Conservation (phyloP, 805 yeast genomes). For the Cephaloascus fragrans region DNA sequence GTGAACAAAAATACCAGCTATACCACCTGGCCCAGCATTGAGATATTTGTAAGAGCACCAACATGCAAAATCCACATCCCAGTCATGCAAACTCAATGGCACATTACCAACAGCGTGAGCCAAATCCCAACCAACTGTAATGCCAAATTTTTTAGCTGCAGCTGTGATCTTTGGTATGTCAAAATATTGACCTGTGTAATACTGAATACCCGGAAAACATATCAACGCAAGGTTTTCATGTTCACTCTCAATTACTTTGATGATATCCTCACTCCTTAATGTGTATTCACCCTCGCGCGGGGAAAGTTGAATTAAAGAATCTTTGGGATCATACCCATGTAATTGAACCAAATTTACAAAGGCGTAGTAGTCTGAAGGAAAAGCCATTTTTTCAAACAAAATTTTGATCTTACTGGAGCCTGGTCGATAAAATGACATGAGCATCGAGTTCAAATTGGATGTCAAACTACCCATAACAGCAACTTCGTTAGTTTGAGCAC, state of each 20-base stretch:
- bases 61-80: slow-evolving; percentile 89
- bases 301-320: slow-evolving; percentile 51
- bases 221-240: slow-evolving; percentile 61
- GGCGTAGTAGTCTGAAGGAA: slow-evolving; percentile 90
- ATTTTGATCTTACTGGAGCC: slow-evolving; percentile 50
- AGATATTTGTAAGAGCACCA: slow-evolving; percentile 93
- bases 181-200: slow-evolving; percentile 84
- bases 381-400: slow-evolving; percentile 77
- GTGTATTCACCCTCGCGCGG: slow-evolving; percentile 51
- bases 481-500: slow-evolving; percentile 68
- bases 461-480: slow-evolving; percentile 87
- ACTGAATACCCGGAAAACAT: slow-evolving; percentile 82
- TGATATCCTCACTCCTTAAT: slow-evolving; percentile 54
- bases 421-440: slow-evolving; percentile 71
- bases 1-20: slow-evolving; percentile 79
- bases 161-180: slow-evolving; percentile 65
- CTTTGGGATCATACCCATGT: slow-evolving; percentile 41
- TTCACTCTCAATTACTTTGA: slow-evolving; percentile 42
- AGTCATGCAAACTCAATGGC: slow-evolving; percentile 64
- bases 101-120: slow-evolving; percentile 95
- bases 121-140: slow-evolving; percentile 84
- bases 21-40: slow-evolving; percentile 90
- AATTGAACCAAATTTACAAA: slow-evolving; percentile 62
- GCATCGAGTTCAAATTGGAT: slow-evolving; percentile 64
- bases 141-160: slow-evolving; percentile 40